Evolutionary conservation across 2,329 filamentous ascomycete genomes (phyloP), one percentile per base, ranked within the genome.

Genomic region (Fusarium oxysporum): DNA sequence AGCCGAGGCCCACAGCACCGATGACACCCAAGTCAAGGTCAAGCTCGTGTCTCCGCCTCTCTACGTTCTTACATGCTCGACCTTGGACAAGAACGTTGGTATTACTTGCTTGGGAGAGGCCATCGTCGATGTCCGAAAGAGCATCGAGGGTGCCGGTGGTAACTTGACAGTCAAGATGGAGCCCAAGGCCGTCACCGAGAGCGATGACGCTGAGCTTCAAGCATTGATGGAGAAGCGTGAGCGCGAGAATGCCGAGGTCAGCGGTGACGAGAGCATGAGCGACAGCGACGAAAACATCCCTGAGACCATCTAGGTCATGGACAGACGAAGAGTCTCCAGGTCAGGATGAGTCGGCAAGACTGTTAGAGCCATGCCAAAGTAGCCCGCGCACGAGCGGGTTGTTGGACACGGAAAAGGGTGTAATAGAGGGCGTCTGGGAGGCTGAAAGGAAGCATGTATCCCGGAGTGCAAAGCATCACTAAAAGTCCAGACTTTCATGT

Each of bases 201-300:
- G 95, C 83, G 97, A 99, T 79, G 96, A 99, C 80, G 96, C 96
- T 32, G 95, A 98, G 84, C 88, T 99, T 75, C 95, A 98, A 83
- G 96, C 96, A 58, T 89, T 99, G 74, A 99, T 99, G 96, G 96
- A 98, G 89, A 98, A 98, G 92, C 92, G 93, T 76, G 96, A 97
- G 87, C 92, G 94, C 75, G 96, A 98, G 89, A 99, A 99, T 85
- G 93, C 94, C 82, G 94, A 99, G 83, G 94, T 99, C 80, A 97
- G 95, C 83, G 96, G 96, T 80, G 97, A 99, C 82, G 96, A 99
- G 88, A 96, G 95, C 82, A 89, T 94, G 83, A 97, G 94, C 81
- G 96, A 97, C 84, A 97, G 94, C 81, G 96, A 98, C 80, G 96
- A 98, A 82, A 95, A 94, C 81, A 82, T 84, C 53, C 82, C 82